These are phyloP conservation scores for Fusarium nelsonii DNA, from an alignment of 2,329 filamentous ascomycete species.

Conservation along the genomic window DNA sequence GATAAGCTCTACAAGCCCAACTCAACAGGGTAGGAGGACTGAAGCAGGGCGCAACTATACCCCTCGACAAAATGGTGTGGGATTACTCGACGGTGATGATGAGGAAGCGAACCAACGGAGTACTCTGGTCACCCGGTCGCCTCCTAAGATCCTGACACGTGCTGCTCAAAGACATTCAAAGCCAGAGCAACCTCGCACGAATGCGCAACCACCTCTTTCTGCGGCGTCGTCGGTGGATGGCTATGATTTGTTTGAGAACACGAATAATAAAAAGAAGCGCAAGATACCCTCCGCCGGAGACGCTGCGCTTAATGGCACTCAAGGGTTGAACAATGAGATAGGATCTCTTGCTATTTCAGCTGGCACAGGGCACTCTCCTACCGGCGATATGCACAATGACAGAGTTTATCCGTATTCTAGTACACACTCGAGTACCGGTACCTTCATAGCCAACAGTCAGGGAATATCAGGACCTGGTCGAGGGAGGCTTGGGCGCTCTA, in stretches of 20 bases:
- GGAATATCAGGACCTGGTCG: slow-evolving; percentile 88
- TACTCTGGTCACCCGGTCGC: slow-evolving; percentile 59
- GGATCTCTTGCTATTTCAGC: slow-evolving; percentile 52
- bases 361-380: slow-evolving; percentile 36
- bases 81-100: slow-evolving; percentile 71
- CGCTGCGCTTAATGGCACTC: slow-evolving; percentile 61
- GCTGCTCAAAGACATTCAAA: slow-evolving; percentile 59
- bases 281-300: slow-evolving; percentile 94
- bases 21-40: slow-evolving; percentile 41
- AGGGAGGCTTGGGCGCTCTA: slow-evolving; percentile 80
- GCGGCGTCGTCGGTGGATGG: slow-evolving; percentile 81
- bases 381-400: slow-evolving; percentile 51
- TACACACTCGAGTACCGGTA: slow-evolving; percentile 57
- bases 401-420: slow-evolving; percentile 41
- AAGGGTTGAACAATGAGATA: slow-evolving; percentile 57
- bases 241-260: slow-evolving; percentile 98
- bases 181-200: slow-evolving; percentile 59
- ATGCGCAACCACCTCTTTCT: slow-evolving; percentile 72
- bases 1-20: slow-evolving; percentile 37
- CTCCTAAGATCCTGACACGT: slow-evolving; percentile 61
- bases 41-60: slow-evolving; percentile 46
- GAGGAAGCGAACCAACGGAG: slow-evolving; percentile 61
- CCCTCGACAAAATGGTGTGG: slow-evolving; percentile 54
- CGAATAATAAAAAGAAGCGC: slow-evolving; percentile 98
- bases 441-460: slow-evolving; percentile 61